A percentile compares a stretch with the other conserved stretches of the same genome.
phyloP scores from a whole-genome alignment of 2,329 filamentous ascomycete species.

The Trichoderma citrinoviride region DNA sequence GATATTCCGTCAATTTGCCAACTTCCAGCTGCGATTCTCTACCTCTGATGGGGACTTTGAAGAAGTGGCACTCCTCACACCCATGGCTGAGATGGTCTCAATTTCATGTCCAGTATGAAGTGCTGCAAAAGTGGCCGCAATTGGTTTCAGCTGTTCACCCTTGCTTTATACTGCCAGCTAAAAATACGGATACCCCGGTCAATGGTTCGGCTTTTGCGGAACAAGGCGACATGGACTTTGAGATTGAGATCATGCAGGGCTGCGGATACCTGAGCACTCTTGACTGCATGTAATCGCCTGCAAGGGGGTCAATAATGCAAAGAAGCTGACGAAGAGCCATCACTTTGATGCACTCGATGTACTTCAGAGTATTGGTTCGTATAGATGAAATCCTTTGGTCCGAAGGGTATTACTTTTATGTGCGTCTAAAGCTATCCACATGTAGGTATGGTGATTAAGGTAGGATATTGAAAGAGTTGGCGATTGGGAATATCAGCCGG shows the following conservation, averaged over 20 bases:
- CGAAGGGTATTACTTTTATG: no score
- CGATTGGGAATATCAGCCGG: not conserved
- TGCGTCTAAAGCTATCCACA: no score
- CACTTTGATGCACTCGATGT: no score
- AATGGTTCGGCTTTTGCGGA: conserved; percentile 4
- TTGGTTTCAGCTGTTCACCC: not conserved
- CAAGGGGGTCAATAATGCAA: no score
- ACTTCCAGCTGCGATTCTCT: no score
- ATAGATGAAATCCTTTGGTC: no score
- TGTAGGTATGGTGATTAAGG: no score
- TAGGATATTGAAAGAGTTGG: not conserved
- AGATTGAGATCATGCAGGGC: conserved; percentile 14
- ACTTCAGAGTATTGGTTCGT: no score
- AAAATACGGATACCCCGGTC: conserved; percentile 12
- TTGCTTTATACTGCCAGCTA: conserved; percentile 3
- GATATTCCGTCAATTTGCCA: not conserved
- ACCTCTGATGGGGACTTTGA: not conserved
- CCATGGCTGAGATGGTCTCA: not conserved
- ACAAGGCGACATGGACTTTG: not conserved
- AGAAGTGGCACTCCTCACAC: not conserved
- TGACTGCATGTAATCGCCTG: no score
- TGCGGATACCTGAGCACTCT: not conserved
- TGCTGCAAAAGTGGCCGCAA: not conserved
- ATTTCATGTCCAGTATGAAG: not conserved
- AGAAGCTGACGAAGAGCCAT: no score